phyloP scores from a whole-genome alignment of 1,139 yeast genomes.

The Entelexis sorbosivorans region DNA sequence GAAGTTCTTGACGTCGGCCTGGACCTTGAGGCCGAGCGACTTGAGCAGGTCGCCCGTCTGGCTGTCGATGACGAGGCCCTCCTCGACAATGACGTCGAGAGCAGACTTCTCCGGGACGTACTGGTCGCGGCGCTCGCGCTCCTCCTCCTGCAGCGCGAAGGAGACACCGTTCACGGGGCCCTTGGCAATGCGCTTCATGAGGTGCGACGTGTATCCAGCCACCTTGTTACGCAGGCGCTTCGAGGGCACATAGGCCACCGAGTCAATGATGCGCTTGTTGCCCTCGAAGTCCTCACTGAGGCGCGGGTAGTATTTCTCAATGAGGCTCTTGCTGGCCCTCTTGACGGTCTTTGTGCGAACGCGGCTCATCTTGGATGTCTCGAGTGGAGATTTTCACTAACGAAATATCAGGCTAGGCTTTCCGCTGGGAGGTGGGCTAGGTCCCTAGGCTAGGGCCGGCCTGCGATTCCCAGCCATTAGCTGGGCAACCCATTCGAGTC shows the following conservation, averaged over 20 bases:
- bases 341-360: constrained; percentile 88
- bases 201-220: constrained; percentile 99
- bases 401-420: constrained; percentile 6
- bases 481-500: not conserved
- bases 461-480: constrained; percentile 3
- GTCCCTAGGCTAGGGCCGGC: not conserved
- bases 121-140: constrained; percentile 99
- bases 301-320: constrained; percentile 99
- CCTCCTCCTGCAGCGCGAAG: constrained; percentile 99
- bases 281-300: constrained; percentile 99
- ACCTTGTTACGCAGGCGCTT: constrained; percentile 99
- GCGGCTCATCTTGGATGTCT: constrained; percentile 24
- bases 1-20: constrained; percentile 86
- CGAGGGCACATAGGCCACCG: constrained; percentile 97
- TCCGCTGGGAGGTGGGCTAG: constrained; percentile 6
- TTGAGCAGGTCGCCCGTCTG: constrained; percentile 96
- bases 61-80: constrained; percentile 94
- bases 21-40: constrained; percentile 82
- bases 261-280: constrained; percentile 99
- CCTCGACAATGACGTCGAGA: constrained; percentile 94
- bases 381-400: constrained; percentile 8
- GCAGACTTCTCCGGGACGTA: constrained; percentile 99
- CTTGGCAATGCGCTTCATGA: constrained; percentile 99
- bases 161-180: constrained; percentile 99
- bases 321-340: constrained; percentile 99